Base-by-base conservation (phyloP, 192 early-diverging fungal genomes). In the Obelidium mucronatum region DNA sequence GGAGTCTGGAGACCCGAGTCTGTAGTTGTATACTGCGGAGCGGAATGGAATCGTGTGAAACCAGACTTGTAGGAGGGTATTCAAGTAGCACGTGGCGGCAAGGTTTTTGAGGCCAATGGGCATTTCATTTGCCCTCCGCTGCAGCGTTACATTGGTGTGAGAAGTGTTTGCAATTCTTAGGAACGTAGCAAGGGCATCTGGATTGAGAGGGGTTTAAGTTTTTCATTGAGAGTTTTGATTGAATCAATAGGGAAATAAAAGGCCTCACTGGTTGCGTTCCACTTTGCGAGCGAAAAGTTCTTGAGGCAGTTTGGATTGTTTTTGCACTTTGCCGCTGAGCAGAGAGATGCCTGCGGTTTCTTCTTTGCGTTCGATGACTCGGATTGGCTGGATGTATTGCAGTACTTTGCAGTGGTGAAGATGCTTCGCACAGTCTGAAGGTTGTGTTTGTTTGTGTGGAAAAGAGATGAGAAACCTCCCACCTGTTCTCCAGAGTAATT, bases 81-180 rank as follows among this genome's bases (percentile, higher is more conserved):
- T 96, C 22, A 96, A 83, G 75, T 96, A 96, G 80, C 95, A 96
- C 0, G 95, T 96, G 54, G 93, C 94, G 44, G 93, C 94, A 77
- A 94, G 92, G 62, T 96, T 96, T 33, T 72, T 72, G 34, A 72
- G 28, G 4, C 69, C 69, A 26, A 72, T 33, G 5, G 69, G 69
- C 22, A 58, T 4, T 1, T 40, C 31, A 8, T 6, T 17, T 11
- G 19, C 36, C 31, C 54, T 13, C 24, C n/a, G 17, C 22, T 51
- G 44, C 1, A 13, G 11, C 8, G 37, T 30, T 28, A 67, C 22
- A n/a, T 26, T 30, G 11, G 13, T 15, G 24, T 51, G 26, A 0
- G 24, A 31, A n/a, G 11, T 13, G 85, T 42, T n/a, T 4, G 93
- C 94, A 0, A 91, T 64, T 11, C 35, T 19, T 1, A 72, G 15